Evolutionary conservation across 768 basidiomycete genomes (phyloP).

Genomic region (Agrocybe praecox): DNA sequence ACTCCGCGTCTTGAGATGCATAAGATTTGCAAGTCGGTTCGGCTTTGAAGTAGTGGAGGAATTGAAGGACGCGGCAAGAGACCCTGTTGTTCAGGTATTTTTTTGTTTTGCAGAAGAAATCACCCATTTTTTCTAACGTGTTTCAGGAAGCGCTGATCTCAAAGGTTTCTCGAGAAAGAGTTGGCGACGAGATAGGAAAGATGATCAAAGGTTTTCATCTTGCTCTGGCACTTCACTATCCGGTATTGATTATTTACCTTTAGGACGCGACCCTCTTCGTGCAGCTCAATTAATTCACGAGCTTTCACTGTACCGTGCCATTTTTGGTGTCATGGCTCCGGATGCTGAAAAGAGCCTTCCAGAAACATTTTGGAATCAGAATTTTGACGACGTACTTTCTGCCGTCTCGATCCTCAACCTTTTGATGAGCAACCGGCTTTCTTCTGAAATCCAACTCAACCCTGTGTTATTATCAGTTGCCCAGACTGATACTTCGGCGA

Average conservation of each 20-base stretch:
- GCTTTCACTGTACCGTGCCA: conserved; percentile 67
- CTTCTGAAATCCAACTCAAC: conserved; percentile 46
- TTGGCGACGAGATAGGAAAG: conserved; percentile 91
- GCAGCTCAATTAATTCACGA: conserved; percentile 76
- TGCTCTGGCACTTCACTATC: not conserved
- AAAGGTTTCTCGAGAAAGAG: conserved; percentile 86
- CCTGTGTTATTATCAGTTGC: conserved; percentile 45
- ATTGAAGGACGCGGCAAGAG: conserved; percentile 61
- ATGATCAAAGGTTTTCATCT: conserved; percentile 86
- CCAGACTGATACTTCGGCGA: conserved; percentile 37
- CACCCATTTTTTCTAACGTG: not conserved
- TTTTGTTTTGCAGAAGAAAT: not conserved
- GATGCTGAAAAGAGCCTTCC: conserved; percentile 48
- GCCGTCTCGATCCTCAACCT: conserved; percentile 61
- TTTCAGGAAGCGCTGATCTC: conserved; percentile 4
- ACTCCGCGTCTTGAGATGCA: conserved; percentile 84
- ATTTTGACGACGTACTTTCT: conserved; percentile 47
- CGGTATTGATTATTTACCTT: not conserved
- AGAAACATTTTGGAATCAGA: conserved; percentile 28
- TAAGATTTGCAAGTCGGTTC: conserved; percentile 91
- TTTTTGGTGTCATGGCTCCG: conserved; percentile 60
- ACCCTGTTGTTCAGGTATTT: conserved; percentile 63
- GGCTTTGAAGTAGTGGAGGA: conserved; percentile 78
- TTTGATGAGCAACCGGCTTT: conserved; percentile 36
- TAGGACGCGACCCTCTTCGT: conserved; percentile 75